Evolutionary conservation across 441 rosid genomes (phyloP).

Genomic region (Omphalea diandra): DNA sequence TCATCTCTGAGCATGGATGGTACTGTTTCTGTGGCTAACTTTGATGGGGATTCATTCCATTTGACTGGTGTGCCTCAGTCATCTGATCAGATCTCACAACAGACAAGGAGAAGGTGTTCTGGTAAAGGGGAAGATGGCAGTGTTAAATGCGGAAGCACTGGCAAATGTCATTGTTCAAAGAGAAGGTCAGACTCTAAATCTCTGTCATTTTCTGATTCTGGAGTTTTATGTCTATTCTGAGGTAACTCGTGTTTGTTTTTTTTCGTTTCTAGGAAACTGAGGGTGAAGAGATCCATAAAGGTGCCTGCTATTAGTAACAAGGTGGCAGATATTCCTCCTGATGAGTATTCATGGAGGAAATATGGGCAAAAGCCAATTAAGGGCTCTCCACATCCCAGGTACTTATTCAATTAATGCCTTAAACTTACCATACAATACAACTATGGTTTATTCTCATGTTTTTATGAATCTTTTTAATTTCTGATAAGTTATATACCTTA

Average conservation of each 20-base stretch:
- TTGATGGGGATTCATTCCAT: slow-evolving; percentile 47
- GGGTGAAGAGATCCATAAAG: slow-evolving; percentile 62
- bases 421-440: too few relatives aligned
- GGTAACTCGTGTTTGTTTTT: not conserved
- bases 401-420: slow-evolving; percentile 11
- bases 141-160: slow-evolving; percentile 50
- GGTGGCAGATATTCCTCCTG: slow-evolving; percentile 73
- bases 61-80: slow-evolving; percentile 47
- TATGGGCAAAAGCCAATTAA: slow-evolving; percentile 77
- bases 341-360: slow-evolving; percentile 75
- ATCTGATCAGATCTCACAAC: slow-evolving; percentile 57
- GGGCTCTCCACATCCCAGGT: slow-evolving; percentile 82
- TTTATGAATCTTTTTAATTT: not conserved
- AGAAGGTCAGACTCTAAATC: slow-evolving; percentile 45
- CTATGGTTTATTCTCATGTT: not conserved
- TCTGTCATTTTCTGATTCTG: not conserved
- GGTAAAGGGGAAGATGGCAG: slow-evolving; percentile 60
- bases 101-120: slow-evolving; percentile 51
- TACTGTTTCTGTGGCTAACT: slow-evolving; percentile 55
- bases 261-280: slow-evolving; percentile 46
- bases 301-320: slow-evolving; percentile 74
- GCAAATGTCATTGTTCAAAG: slow-evolving; percentile 69
- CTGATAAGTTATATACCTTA: not conserved
- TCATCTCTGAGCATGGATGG: slow-evolving; percentile 69
- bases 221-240: not conserved